Percentiles rank a stretch among this genome's conserved stretches.
phyloP scores from a whole-genome alignment of 208 protist species.

The Trichomonas tenax region DNA sequence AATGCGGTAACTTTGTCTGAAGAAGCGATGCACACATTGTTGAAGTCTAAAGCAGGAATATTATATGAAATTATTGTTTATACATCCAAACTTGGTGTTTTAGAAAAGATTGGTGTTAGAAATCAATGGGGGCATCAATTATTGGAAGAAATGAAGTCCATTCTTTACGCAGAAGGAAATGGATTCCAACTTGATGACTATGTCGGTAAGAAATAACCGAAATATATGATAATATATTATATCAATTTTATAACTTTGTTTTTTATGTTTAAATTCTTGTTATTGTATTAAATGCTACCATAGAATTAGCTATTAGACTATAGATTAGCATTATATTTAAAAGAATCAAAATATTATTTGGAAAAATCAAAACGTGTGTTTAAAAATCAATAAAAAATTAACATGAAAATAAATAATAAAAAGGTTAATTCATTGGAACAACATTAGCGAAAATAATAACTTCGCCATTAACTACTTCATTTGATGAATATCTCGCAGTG shows the following conservation, averaged over 20 bases:
- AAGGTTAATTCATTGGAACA: neutral
- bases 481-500: neutral
- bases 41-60: neutral
- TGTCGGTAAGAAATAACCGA: neutral
- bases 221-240: too few relatives aligned
- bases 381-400: too few relatives aligned
- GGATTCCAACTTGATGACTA: conserved; percentile 16
- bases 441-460: neutral
- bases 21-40: neutral
- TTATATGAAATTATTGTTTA: neutral
- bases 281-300: too few relatives aligned
- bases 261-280: too few relatives aligned
- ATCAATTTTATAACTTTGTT: too few relatives aligned
- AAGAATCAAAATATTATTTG: too few relatives aligned
- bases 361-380: too few relatives aligned
- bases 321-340: too few relatives aligned
- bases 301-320: too few relatives aligned
- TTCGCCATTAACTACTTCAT: neutral
- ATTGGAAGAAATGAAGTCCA: neutral
- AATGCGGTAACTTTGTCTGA: neutral
- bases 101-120: conserved; percentile 13
- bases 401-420: neutral
- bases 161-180: neutral
- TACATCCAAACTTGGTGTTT: neutral
- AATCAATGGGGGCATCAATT: neutral